Evolutionary conservation across 495 filamentous ascomycete species (phyloP).

Genomic region (Aspergillus sclerotiicarbonarius): DNA sequence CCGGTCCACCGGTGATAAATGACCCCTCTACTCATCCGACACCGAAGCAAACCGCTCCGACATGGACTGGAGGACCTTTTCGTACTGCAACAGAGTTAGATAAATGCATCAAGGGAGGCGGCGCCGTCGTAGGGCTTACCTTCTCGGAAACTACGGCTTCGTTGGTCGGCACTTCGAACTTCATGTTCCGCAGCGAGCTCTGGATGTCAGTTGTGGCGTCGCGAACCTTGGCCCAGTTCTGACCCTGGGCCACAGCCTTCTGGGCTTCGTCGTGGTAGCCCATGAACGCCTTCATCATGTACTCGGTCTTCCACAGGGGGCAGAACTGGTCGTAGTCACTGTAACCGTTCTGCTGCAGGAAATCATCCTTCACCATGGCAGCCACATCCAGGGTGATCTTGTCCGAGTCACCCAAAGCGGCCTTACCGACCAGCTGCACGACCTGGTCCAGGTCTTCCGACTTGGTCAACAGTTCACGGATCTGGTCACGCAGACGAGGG

Average conservation of each 20-base stretch:
- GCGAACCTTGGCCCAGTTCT: slow-evolving; percentile 86
- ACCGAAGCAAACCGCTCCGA: slow-evolving; percentile 94
- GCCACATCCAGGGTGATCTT: slow-evolving; percentile 98
- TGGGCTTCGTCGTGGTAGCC: slow-evolving; percentile 96
- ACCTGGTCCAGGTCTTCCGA: slow-evolving; percentile 98
- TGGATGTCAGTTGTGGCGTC: slow-evolving; percentile 88
- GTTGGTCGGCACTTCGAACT: slow-evolving; percentile 88
- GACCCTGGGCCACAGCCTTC: slow-evolving; percentile 87
- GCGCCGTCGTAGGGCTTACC: slow-evolving; percentile 47
- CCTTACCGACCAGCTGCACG: slow-evolving; percentile 97
- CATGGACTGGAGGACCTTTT: slow-evolving; percentile 86
- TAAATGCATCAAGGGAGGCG: neutral
- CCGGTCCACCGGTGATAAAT: neutral
- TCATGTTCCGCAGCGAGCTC: slow-evolving; percentile 78
- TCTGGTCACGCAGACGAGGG: slow-evolving; percentile 85
- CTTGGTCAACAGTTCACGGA: slow-evolving; percentile 87
- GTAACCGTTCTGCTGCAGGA: slow-evolving; percentile 99
- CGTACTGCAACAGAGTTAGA: slow-evolving; percentile 59
- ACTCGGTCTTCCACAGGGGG: slow-evolving; percentile 98
- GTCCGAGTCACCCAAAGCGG: slow-evolving; percentile 90
- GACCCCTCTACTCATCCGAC: slow-evolving; percentile 71
- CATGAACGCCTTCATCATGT: slow-evolving; percentile 99
- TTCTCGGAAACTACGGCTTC: slow-evolving; percentile 73
- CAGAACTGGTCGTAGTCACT: slow-evolving; percentile 99
- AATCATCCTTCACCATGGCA: slow-evolving; percentile 93